phyloP scores from a whole-genome alignment of 192 early-diverging fungal genomes.

The Chytriomyces sp. region DNA sequence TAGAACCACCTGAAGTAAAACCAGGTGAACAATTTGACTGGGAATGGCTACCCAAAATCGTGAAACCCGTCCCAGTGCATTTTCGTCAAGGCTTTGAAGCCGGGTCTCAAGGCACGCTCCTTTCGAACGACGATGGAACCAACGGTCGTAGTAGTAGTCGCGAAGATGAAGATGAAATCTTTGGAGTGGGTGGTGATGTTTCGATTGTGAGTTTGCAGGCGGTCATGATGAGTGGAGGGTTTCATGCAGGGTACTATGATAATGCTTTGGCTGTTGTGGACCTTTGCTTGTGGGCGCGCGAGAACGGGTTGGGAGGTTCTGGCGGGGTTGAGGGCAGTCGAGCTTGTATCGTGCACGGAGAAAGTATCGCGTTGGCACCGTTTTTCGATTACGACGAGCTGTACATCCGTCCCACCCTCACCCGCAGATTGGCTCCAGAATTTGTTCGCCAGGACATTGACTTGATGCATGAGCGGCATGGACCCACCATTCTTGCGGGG shows the following conservation, averaged over 20 bases:
- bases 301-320: neutral
- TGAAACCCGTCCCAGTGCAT: conserved; percentile 6
- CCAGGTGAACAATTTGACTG: neutral
- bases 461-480: neutral
- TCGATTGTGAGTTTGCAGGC: conserved; percentile 3
- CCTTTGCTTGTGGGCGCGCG: neutral
- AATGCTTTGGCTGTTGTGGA: conserved; percentile 5
- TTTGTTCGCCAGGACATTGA: neutral
- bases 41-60: neutral
- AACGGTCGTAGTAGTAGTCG: neutral
- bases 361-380: neutral
- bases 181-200: conserved; percentile 3
- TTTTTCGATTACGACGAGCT: conserved; percentile 19
- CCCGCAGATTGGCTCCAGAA: neutral
- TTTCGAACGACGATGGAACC: too few relatives aligned
- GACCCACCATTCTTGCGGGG: neutral
- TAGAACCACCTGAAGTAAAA: neutral
- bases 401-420: neutral
- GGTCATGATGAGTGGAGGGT: neutral
- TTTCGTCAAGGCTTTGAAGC: conserved; percentile 9
- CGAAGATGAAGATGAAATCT: neutral
- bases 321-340: too few relatives aligned
- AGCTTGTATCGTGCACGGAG: neutral
- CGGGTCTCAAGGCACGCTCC: neutral
- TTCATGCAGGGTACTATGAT: neutral